phyloP scores from a whole-genome alignment of 495 filamentous ascomycete species.

The Platismatia glauca region DNA sequence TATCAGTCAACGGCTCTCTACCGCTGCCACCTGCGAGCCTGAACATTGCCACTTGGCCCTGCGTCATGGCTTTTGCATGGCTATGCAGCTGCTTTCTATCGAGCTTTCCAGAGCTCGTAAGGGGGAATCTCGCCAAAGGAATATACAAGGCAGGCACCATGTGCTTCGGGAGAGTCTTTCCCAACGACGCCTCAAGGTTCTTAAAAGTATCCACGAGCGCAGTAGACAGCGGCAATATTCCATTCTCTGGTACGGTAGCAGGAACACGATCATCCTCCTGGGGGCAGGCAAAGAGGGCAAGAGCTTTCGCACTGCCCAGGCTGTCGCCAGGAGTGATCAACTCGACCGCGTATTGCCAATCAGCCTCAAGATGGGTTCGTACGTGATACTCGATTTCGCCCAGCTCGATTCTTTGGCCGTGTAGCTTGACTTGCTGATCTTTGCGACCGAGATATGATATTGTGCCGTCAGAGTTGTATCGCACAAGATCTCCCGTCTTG shows the following conservation, averaged over 20 bases:
- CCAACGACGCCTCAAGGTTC: constrained; percentile 30
- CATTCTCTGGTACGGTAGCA: constrained; percentile 17
- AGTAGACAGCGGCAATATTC: constrained; percentile 21
- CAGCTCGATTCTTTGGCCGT: constrained; percentile 27
- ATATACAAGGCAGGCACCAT: constrained; percentile 44
- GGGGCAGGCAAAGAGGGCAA: constrained; percentile 18
- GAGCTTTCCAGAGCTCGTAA: constrained; percentile 43
- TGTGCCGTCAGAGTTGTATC: constrained; percentile 24
- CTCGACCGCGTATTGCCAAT: constrained; percentile 26
- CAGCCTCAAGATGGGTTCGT: constrained; percentile 37
- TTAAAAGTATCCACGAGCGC: constrained; percentile 29
- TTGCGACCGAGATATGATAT: constrained; percentile 26
- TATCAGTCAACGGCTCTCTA: constrained; percentile 25
- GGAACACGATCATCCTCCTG: constrained; percentile 22
- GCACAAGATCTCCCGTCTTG: constrained; percentile 29
- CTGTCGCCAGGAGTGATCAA: constrained; percentile 32
- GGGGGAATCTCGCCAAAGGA: constrained; percentile 36
- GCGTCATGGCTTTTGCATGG: constrained; percentile 33
- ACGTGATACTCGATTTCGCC: constrained; percentile 32
- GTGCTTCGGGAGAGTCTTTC: constrained; percentile 35
- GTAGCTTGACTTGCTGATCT: constrained; percentile 31
- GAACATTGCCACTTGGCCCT: constrained; percentile 36
- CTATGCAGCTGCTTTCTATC: constrained; percentile 42
- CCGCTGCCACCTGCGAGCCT: constrained; percentile 31
- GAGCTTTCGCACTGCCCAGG: constrained; percentile 1